Percentiles rank a stretch among this genome's conserved stretches.
Evolutionary conservation across 768 basidiomycete genomes (phyloP).

Genomic region (Suillus sp.): DNA sequence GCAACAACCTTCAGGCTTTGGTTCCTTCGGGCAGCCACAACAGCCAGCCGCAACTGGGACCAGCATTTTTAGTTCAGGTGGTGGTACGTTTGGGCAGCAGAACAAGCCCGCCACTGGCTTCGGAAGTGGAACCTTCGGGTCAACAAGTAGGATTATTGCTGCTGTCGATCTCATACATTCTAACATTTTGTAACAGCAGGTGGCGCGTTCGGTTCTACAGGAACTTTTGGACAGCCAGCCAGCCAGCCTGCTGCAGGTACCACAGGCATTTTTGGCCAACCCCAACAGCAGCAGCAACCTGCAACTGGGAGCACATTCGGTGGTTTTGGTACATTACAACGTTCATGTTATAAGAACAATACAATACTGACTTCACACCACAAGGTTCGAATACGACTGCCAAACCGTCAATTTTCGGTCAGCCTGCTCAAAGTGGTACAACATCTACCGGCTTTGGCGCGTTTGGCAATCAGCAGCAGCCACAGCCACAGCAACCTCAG

Average conservation of each 20-base stretch:
- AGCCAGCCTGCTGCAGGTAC: conserved; percentile 25
- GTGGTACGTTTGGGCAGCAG: conserved; percentile 32
- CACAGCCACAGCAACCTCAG: conserved; percentile 26
- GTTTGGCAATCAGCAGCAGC: conserved; percentile 30
- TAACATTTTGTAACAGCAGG: conserved; percentile 19
- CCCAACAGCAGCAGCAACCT: conserved; percentile 35
- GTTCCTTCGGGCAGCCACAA: conserved; percentile 54
- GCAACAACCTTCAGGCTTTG: conserved; percentile 44
- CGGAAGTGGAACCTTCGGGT: conserved; percentile 24
- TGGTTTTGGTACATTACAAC: conserved; percentile 34
- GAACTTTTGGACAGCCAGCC: conserved; percentile 32
- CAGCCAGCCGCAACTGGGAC: conserved; percentile 34
- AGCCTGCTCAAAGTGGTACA: conserved; percentile 38
- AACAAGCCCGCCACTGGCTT: conserved; percentile 36
- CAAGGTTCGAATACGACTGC: conserved; percentile 36
- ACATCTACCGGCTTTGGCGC: conserved; percentile 41
- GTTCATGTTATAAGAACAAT: neutral
- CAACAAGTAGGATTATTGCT: conserved; percentile 24
- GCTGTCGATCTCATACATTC: neutral
- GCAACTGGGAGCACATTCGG: conserved; percentile 41
- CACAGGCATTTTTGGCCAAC: conserved; percentile 38
- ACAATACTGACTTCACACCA: conserved; percentile 1
- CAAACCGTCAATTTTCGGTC: conserved; percentile 55
- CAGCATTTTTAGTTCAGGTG: conserved; percentile 36
- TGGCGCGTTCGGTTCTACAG: conserved; percentile 24